A percentile compares a stretch with the other conserved stretches of the same genome.
These are phyloP conservation scores for Fusarium miscanthi DNA, from an alignment of 2,329 filamentous ascomycete species.

Conservation along the genomic window DNA sequence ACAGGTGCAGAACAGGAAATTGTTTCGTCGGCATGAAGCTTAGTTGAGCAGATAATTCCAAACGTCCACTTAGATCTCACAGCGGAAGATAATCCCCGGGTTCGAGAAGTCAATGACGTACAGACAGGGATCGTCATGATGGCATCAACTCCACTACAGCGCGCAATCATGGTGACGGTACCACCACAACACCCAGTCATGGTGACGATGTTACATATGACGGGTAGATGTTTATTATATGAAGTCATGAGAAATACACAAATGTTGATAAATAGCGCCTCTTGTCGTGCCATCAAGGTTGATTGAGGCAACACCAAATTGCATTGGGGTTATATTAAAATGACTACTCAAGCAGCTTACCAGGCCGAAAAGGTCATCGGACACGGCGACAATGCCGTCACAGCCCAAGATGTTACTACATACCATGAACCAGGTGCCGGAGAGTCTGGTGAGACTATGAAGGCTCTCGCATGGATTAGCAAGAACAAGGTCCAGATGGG, in stretches of 20 bases:
- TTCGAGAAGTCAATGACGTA: conserved; percentile 37
- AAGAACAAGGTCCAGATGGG: conserved; percentile 81
- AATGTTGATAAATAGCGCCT: conserved; percentile 13
- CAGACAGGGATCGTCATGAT: conserved; percentile 30
- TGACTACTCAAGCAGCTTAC: conserved; percentile 71
- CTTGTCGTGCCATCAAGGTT: neutral
- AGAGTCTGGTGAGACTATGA: conserved; percentile 73
- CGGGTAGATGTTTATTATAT: conserved; percentile 4
- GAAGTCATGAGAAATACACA: conserved; percentile 9
- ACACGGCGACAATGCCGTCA: conserved; percentile 72
- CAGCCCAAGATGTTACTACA: conserved; percentile 75
- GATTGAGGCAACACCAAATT: neutral
- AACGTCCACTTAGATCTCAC: conserved; percentile 2
- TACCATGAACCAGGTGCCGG: conserved; percentile 60
- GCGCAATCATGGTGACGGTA: conserved; percentile 30
- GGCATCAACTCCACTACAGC: conserved; percentile 25
- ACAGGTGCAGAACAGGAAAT: conserved; percentile 23
- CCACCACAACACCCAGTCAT: conserved; percentile 12
- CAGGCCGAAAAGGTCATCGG: conserved; percentile 74
- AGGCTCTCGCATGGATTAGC: conserved; percentile 83
- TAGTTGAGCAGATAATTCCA: conserved; percentile 8
- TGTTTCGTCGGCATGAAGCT: conserved; percentile 2
- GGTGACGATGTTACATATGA: conserved; percentile 27
- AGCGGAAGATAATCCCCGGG: neutral
- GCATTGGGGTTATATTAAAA: conserved; percentile 9